phyloP scores from a whole-genome alignment of 768 basidiomycete species.

The Ramaria sp. region DNA sequence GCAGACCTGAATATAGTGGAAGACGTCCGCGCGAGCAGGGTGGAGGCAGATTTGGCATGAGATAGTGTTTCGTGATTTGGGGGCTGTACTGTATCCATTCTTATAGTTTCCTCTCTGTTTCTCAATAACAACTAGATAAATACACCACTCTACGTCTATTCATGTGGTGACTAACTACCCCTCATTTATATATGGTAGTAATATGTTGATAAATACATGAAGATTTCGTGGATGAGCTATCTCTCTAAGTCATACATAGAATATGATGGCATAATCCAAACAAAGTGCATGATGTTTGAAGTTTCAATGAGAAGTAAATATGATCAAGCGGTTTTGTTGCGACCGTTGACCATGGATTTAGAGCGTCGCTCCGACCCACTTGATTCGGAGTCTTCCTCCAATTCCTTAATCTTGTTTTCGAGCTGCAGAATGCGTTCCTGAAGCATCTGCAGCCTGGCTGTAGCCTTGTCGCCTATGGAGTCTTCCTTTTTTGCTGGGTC shows the following conservation, averaged over 20 bases:
- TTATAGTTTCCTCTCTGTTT: not conserved
- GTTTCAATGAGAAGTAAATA: not conserved
- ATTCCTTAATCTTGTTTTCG: constrained; percentile 7
- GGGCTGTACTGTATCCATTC: not conserved
- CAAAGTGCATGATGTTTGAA: not conserved
- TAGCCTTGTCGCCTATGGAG: not conserved
- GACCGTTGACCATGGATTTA: not conserved
- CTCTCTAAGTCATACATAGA: not conserved
- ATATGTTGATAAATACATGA: not conserved
- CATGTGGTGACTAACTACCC: not conserved
- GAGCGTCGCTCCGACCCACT: not conserved
- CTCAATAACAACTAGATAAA: not conserved
- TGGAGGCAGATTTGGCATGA: not conserved
- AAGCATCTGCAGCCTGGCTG: constrained; percentile 2
- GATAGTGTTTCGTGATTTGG: not conserved
- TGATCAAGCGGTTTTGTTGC: not conserved
- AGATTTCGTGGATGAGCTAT: not conserved
- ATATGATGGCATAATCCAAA: not conserved
- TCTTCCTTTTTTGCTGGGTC: constrained; percentile 7
- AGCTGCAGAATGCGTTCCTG: constrained; percentile 10
- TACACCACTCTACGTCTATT: not conserved
- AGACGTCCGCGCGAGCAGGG: not conserved
- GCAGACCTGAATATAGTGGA: not conserved
- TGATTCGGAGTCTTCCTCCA: constrained; percentile 4
- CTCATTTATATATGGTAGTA: not conserved